phyloP scores from a whole-genome alignment of 805 yeast genomes.

The Yamadazyma phyllophila region DNA sequence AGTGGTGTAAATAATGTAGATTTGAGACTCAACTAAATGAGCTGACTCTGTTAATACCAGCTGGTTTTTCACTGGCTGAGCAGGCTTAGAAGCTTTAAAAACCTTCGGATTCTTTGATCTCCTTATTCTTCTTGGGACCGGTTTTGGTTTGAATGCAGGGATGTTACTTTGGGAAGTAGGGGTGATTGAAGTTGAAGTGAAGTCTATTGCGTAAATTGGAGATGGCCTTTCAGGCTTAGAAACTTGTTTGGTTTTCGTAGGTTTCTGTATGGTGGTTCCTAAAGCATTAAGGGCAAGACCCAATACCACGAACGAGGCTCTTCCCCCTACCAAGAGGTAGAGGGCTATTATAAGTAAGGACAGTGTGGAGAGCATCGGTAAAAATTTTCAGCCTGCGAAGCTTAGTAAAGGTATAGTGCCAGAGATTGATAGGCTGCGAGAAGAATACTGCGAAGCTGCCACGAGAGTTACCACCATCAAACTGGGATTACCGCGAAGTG shows the following conservation, averaged over 20 bases:
- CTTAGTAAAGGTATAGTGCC: not conserved
- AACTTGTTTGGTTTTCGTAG: not conserved
- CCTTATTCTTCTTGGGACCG: slow-evolving; percentile 11
- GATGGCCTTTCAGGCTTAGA: not conserved
- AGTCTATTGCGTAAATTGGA: slow-evolving; percentile 37
- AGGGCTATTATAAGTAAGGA: slow-evolving; percentile 12
- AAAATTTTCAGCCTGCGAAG: slow-evolving; percentile 13
- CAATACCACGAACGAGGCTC: slow-evolving; percentile 32
- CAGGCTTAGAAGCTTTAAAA: slow-evolving; percentile 38
- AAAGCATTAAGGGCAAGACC: slow-evolving; percentile 4
- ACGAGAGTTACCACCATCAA: slow-evolving; percentile 12
- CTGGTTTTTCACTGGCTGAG: slow-evolving; percentile 18
- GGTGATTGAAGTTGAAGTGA: slow-evolving; percentile 34
- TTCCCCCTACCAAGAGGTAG: slow-evolving; percentile 42
- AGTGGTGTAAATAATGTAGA: slow-evolving; percentile 76
- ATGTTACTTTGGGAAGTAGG: slow-evolving; percentile 21
- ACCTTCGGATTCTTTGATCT: slow-evolving; percentile 34
- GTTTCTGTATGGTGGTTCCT: not conserved
- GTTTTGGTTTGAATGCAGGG: slow-evolving; percentile 11
- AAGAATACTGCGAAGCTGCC: slow-evolving; percentile 16
- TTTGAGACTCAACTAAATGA: slow-evolving; percentile 50
- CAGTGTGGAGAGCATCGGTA: slow-evolving; percentile 11
- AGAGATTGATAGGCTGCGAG: not conserved
- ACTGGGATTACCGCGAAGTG: slow-evolving; percentile 10
- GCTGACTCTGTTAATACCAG: slow-evolving; percentile 37